Base-by-base conservation (phyloP, 2,329 filamentous ascomycete species). In the Aspergillus phoenicis region DNA sequence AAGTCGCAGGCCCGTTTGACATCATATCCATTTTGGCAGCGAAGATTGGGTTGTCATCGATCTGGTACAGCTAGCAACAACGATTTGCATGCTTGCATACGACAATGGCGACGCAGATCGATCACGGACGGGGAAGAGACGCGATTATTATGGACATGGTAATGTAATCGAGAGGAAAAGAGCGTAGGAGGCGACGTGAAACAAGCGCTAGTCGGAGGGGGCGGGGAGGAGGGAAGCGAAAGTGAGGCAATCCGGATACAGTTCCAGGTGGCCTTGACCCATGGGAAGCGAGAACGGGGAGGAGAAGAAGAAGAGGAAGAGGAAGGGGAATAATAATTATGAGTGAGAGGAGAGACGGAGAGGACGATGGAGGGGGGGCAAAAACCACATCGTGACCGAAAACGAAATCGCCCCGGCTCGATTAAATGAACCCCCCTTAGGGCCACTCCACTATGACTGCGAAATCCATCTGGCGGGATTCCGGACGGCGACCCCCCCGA, bases 11-110 rank as follows among this genome's bases (percentile, higher is more conserved):
- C n/a, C 70, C 69, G 60, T 66, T 53, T 57, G 72, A 68, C 70
- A 74, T 73, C 59, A 69, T 71, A 53, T 75, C 69, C 70, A 73
- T 73, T 56, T 62, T 58, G 48, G 52, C 49, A 54, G 39, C 20
- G 17, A 47, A 52, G 33, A 59, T 57, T 56, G 57, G 53, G 60
- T 64, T 62, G 52, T 66, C 63, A 61, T 67, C 53, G 57, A 65
- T 69, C 64, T 61, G 52, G 47, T 39, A 61, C 56, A 26, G 53
- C 62, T 41, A 56, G 56, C 41, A 59, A 55, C 47, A 17, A 20
- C 48, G 51, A 49, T 66, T 68, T 62, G 69, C 71, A 74, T 74
- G 67, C 68, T 74, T 68, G 61, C 56, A 59, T 56, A 52, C 49
- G 41, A 51, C 30, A 52, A 47, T 33, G 52, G 39, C 38, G 33